Evolutionary conservation across 1,284 basidiomycete genomes (phyloP), one percentile per base, ranked within the genome.

Genomic region (Meira nashicola): DNA sequence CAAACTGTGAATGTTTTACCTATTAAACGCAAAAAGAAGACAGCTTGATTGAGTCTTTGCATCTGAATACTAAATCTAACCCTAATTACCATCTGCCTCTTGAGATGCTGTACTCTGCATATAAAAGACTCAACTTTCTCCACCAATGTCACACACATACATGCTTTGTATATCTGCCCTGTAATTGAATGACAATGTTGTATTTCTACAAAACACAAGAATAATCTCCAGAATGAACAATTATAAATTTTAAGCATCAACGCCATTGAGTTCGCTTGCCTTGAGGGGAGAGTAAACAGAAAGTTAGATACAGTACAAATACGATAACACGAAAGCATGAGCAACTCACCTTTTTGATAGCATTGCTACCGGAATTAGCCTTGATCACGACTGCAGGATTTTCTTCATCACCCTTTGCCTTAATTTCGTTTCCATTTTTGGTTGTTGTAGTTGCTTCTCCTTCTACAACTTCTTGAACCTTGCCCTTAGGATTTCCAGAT

Each of bases 301-400:
- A 53, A 39, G 19, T 23, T 39, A 38, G 23, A 48, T 25, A 47
- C 41, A 15, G 38, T 17, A 15, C 19, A 53, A 10, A 40, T n/a
- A 40, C n/a, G 39, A 38, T 50, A 21, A 14, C 21, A 19, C 49
- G 12, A 21, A 21, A 50, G 19, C 14, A 21, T 5, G 50, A 37
- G 12, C 11, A 12, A 66, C 68, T 62, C 57, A 71, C 70, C 17
- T 59, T 68, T 58, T 73, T 73, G 25, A 70, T 63, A 19, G 68
- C 71, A 28, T 64, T 61, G 57, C 62, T 67, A 1, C 61, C 68
- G 17, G 56, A 63, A 2, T 37, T 21, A 0, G 71, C 65, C 38
- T 73, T 52, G 56, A 71, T 60, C 28, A 67, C 54, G 21, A 73
- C 63, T 5, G 65, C 67, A 1, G 71, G 69, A 38, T 73, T 57